Evolutionary conservation across 345 rosid species (phyloP), one percentile per base, ranked within the genome.

Genomic region (Microcos paniculata): DNA sequence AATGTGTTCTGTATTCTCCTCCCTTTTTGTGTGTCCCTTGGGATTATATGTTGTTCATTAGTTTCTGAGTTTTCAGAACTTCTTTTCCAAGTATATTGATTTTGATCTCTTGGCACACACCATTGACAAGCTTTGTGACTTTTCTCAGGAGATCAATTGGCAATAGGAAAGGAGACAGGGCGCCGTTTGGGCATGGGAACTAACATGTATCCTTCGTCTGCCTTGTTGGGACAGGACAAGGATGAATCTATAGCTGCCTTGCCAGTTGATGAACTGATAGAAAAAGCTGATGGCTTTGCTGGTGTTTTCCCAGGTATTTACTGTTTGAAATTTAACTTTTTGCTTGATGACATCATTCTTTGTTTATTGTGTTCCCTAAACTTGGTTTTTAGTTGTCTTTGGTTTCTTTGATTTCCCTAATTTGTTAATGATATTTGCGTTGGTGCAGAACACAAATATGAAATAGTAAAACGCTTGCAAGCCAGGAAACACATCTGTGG

Each of bases 231-330:
- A 73, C 98, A 96, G 77, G 82, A 90, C 84, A 95, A 95, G 82
- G 98, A 92, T 78, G 98, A 93, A 84, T 93, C 99, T 19, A 90
- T 96, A 46, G 97, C 73, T 72, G 90, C 96, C 62, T 84, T 95
- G 77, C 98, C 98, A 8, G 72, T 96, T n/a, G 98, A 96, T 81
- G 99, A 96, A 83, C 89, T 96, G 76, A 96, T 96, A 48, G 99
- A 96, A 79, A 92, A 93, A 76, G 99, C 99, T 43, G 99, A 96
- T 88, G 99, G 99, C n/a, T 96, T 96, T 84, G 99, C 98, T 82
- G 99, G 99, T 18, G 98, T 96, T 71, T 96, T 96, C 79, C 99
- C 99, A 74, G 99, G 99, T 96, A 88, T 52, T 51, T 61, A 15
- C 40, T 26, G 16, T 57, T 55, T 43, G 52, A 40, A 53, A 46